phyloP scores from a whole-genome alignment of 1,284 basidiomycete species.

The Ustilago tritici region DNA sequence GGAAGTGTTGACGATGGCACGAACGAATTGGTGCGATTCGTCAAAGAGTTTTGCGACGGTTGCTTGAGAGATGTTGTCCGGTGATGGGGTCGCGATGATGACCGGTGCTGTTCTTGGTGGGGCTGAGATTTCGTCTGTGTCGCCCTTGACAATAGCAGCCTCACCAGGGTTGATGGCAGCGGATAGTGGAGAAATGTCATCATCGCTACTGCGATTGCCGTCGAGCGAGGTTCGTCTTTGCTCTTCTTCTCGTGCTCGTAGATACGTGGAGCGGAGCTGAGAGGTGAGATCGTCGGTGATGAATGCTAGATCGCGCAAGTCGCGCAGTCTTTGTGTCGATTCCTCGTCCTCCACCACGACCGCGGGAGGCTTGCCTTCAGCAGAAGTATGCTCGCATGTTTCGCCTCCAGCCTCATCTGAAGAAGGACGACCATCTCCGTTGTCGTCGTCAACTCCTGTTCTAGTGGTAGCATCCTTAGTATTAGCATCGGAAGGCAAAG shows the following conservation, averaged over 20 bases:
- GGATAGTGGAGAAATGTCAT: background rate
- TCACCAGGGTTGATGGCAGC: background rate
- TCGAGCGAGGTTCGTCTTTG: constrained; percentile 19
- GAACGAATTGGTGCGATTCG: constrained; percentile 57
- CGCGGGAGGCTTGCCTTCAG: background rate
- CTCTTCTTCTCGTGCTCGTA: constrained; percentile 41
- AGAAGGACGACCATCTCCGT: constrained; percentile 1
- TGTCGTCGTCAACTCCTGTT: background rate
- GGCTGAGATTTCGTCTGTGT: background rate
- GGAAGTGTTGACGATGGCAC: constrained; percentile 62
- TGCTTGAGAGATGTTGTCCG: constrained; percentile 34
- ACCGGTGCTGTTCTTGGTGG: background rate
- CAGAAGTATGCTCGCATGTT: too few relatives aligned
- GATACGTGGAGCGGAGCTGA: constrained; percentile 47
- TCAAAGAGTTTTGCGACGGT: constrained; percentile 52
- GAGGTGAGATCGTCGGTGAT: constrained; percentile 45
- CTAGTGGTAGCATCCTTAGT: background rate
- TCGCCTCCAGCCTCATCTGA: constrained; percentile 19
- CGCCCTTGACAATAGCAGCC: background rate
- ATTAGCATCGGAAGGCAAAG: constrained; percentile 2
- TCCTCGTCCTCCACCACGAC: background rate
- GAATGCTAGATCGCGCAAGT: constrained; percentile 31
- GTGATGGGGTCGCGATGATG: constrained; percentile 6
- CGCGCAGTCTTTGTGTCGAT: constrained; percentile 21
- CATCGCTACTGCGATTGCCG: constrained; percentile 2